Evolutionary conservation across 2,329 filamentous ascomycete species (phyloP), one percentile per base, ranked within the genome.

Genomic region (Clonostachys rosea): DNA sequence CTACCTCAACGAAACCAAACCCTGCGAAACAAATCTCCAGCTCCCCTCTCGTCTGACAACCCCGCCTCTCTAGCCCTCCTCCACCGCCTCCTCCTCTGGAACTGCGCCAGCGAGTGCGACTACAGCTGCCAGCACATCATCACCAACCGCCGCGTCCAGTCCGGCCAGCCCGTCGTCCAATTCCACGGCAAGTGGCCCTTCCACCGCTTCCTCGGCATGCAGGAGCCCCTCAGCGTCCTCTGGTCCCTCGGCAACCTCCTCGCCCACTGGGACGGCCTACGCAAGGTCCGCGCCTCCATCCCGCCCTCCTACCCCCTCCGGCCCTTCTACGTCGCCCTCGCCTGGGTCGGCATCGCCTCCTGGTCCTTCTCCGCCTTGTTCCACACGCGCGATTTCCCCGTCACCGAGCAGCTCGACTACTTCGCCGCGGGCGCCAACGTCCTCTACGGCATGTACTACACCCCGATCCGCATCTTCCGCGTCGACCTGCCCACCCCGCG

Each of bases 111-210:
- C 62, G 92, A 99, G 79, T 99, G 94, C 82, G 91, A 99, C 75
- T 95, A 99, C 74, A 86, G 89, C 51, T 99, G 94, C 75, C 94
- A 99, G 67, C 92, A 95, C 75, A 86, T 96, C 64, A 78, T 95
- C 50, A 97, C 94, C 48, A 69, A 81, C 56, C 70, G 71, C 49
- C 89, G 92, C 53, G 69, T 91, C 54, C 72, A 79, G 24, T 73
- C 79, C 52, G 78, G 82, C 50, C 79, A 82, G 33, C 79, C 84
- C 11, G 68, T 96, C 44, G 85, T 92, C 48, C 94, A 99, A 70
- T 99, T 91, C 75, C 91, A 99, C 72, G 94, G 94, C 34, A 99
- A 99, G 79, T 99, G 94, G 94, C 94, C 94, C 37, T 99, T 99
- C 71, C 76, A 85, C 66, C 88, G 94, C 55, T 79, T 96, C 60